Evolutionary conservation across 257 asterid genomes (phyloP), one percentile per base, ranked within the genome.

Genomic region (Anisodus acutangulus): DNA sequence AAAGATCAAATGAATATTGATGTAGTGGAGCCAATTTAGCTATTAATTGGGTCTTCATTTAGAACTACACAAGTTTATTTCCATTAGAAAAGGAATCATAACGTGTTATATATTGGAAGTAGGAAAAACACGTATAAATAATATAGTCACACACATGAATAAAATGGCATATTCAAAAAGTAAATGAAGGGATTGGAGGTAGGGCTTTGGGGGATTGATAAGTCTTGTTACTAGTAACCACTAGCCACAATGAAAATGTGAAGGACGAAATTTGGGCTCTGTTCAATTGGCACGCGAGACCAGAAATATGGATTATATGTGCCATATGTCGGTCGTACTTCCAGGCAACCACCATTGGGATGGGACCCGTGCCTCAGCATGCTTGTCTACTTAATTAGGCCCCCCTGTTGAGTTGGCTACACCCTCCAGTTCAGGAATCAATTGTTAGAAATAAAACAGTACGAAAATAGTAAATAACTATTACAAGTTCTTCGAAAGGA

Each of bases 271-370:
- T 31, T 59, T 78, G 69, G 78, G 31, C 11, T 8, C 87, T 84
- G 84, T 87, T 84, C 84, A 82, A 62, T 70, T 43, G 69, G 89
- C 85, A 84, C 71, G 87, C 87, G 76, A 35, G 17, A 70, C 89
- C 84, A 55, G 41, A 66, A 66, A 16, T 19, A 8, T 54, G 63
- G 37, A 55, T 12, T 55, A 4, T 72, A 31, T 83, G 79, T 58
- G 45, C 41, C 41, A 83, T 69, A 67, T 70, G 63, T 59, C 13
- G 81, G 82, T 35, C 62, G 45, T 49, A 72, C 78, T 55, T 16
- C 19, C 53, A 22, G 35, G 35, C 16, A 67, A 51, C 6, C 66
- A 67, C 1, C 4, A 15, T 60, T 9, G 22, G 53, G 53, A 41
- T 69, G 22, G 51, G 78, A 79, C 31, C 16, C 43, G 22, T 59